Evolutionary conservation across 2,329 filamentous ascomycete species (phyloP).

Genomic region (Incumbomyces lentus): DNA sequence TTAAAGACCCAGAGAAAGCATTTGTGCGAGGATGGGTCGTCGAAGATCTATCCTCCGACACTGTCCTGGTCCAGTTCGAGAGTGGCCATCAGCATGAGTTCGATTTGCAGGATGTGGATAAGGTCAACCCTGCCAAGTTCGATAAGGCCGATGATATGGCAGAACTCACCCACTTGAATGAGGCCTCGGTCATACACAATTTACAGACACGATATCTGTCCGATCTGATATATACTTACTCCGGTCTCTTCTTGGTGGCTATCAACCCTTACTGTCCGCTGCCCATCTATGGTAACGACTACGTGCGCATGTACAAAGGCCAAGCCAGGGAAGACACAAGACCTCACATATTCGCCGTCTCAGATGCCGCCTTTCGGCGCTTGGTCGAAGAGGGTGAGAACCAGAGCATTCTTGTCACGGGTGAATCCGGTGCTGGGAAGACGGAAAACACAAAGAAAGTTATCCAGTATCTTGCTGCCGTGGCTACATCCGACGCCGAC

Average conservation of each 20-base stretch:
- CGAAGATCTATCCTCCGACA: slow-evolving; percentile 61
- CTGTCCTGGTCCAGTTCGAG: slow-evolving; percentile 80
- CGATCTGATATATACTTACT: slow-evolving; percentile 95
- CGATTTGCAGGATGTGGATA: slow-evolving; percentile 80
- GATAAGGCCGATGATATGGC: slow-evolving; percentile 99
- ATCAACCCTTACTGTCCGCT: slow-evolving; percentile 93
- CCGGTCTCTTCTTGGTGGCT: slow-evolving; percentile 88
- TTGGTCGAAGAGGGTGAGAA: slow-evolving; percentile 90
- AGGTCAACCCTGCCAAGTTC: slow-evolving; percentile 98
- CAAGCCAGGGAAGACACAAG: slow-evolving; percentile 85
- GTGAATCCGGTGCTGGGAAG: slow-evolving; percentile 95
- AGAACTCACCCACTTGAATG: slow-evolving; percentile 93
- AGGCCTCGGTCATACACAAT: slow-evolving; percentile 95
- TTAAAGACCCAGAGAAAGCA: slow-evolving; percentile 74
- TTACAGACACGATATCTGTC: slow-evolving; percentile 89
- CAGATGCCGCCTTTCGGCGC: slow-evolving; percentile 91
- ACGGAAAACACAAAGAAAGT: slow-evolving; percentile 99
- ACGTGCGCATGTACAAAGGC: slow-evolving; percentile 96
- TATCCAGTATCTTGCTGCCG: slow-evolving; percentile 93
- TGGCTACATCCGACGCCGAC: slow-evolving; percentile 63
- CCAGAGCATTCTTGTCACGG: slow-evolving; percentile 95
- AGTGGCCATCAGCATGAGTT: slow-evolving; percentile 86
- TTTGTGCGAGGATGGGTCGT: slow-evolving; percentile 91
- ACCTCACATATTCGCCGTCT: slow-evolving; percentile 95
- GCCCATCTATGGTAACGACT: slow-evolving; percentile 92